phyloP scores from a whole-genome alignment of 202 grass and related monocot genomes.

The Panicum virgatum region DNA sequence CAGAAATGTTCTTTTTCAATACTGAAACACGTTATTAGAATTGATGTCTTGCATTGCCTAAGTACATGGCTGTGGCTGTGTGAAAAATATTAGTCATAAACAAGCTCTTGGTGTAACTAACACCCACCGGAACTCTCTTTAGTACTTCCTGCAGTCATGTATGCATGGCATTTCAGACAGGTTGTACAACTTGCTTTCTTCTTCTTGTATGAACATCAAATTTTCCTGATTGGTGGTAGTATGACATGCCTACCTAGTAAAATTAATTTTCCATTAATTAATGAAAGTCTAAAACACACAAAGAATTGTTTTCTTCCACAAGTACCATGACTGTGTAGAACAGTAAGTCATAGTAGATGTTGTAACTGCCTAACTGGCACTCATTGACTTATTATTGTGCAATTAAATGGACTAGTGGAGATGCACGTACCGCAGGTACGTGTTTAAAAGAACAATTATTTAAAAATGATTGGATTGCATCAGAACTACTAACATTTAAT shows the following conservation, averaged over 20 bases:
- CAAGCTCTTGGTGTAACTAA: neutral
- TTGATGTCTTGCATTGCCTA: neutral
- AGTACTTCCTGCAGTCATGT: neutral
- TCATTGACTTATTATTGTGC: neutral
- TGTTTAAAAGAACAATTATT: too few species aligned
- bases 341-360: neutral
- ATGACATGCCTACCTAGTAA: neutral
- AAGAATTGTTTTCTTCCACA: neutral
- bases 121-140: neutral
- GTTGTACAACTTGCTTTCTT: neutral
- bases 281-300: neutral
- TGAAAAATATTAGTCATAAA: neutral
- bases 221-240: neutral
- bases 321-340: neutral
- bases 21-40: slow-evolving; percentile 3
- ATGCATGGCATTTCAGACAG: neutral
- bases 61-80: neutral
- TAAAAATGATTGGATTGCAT: too few species aligned
- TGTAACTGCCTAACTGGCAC: neutral
- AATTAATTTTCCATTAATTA: slow-evolving; percentile 7
- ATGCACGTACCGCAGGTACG: too few species aligned
- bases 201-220: neutral
- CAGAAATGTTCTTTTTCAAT: neutral
- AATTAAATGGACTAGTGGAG: neutral
- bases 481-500: too few species aligned